These are phyloP conservation scores for Adansonia digitata DNA, from an alignment of 345 rosid genomes.

Conservation along the genomic window DNA sequence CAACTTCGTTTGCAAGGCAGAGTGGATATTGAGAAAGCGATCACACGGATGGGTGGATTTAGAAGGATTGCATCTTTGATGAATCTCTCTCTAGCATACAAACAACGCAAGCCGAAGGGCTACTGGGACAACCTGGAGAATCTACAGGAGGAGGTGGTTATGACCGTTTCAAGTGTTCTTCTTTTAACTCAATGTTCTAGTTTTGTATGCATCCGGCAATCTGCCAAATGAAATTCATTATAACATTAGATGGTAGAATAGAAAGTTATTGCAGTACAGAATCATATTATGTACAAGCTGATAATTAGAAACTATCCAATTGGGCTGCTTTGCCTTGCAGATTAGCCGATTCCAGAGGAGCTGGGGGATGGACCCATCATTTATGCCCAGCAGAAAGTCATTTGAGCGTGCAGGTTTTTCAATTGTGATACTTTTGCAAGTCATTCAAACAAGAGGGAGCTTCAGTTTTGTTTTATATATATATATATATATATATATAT, in stretches of 20 bases:
- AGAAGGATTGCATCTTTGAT: constrained; percentile 72
- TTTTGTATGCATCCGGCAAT: background rate
- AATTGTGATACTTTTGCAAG: background rate
- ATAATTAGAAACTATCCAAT: background rate
- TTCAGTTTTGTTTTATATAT: background rate
- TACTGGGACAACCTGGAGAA: constrained; percentile 94
- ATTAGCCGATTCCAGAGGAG: constrained; percentile 66
- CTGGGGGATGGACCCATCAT: constrained; percentile 97
- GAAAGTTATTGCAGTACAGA: background rate
- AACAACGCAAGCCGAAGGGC: constrained; percentile 91
- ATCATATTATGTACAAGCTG: background rate
- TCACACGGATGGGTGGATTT: constrained; percentile 89
- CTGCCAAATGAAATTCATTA: background rate
- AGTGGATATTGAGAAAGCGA: constrained; percentile 92
- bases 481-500: too few relatives aligned
- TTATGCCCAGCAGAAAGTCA: constrained; percentile 93
- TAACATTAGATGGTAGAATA: background rate
- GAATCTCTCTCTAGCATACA: constrained; percentile 91
- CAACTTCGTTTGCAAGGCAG: constrained; percentile 87
- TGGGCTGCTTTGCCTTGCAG: constrained; percentile 25
- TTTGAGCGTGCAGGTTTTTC: constrained; percentile 86
- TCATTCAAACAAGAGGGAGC: background rate
- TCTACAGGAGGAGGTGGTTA: constrained; percentile 78
- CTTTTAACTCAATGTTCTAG: background rate
- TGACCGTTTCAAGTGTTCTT: background rate